Evolutionary conservation across 768 basidiomycete species (phyloP), one percentile per base, ranked within the genome.

Genomic region (Tephrocybe sp.): DNA sequence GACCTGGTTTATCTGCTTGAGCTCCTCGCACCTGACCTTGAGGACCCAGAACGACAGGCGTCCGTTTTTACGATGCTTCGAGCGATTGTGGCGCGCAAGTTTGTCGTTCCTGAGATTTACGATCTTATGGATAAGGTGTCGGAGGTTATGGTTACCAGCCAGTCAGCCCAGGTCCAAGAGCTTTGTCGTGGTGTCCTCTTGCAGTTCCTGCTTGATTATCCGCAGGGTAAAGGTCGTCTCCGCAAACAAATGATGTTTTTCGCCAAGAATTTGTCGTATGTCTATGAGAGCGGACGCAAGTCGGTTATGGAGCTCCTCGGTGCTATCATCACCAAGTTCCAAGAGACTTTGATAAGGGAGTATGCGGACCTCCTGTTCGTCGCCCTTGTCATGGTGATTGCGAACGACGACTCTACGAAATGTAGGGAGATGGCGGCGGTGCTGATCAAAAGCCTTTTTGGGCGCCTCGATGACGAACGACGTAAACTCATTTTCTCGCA

Each of bases 201-300:
- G 34, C 92, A 95, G 62, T 99, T 99, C 77, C 73, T 98, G 42
- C 81, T 98, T 9, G 96, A 99, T 60, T 99, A 98, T 62, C 96
- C 96, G 2, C 96, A 98, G 67, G 95, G 96, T 7, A 88, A 91
- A 58, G 92, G 91, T 1, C 84, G 96, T 11, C 76, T 99, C 7
- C 86, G 83, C 34, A 87, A 84, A 33, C 89, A 90, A 56, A 90
- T 99, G 82, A 78, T 85, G 0, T 97, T 97, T 72, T 76, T 99
- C 30, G 91, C 92, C 17, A 90, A 88, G 63, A 98, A 98, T 63
- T 71, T 98, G 33, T 85, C 90, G 2, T 99, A 98, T 63, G 79
- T 85, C 35, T 83, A 91, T 65, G 93, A 97, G 61, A 90, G 85
- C 54, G 97, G 97, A 2, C 82, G 95, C 33, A 77, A 83, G 47